Evolutionary conservation across 371 early-diverging fungal genomes (phyloP), one percentile per base, ranked within the genome.

Genomic region (Apophysomyces elegans): DNA sequence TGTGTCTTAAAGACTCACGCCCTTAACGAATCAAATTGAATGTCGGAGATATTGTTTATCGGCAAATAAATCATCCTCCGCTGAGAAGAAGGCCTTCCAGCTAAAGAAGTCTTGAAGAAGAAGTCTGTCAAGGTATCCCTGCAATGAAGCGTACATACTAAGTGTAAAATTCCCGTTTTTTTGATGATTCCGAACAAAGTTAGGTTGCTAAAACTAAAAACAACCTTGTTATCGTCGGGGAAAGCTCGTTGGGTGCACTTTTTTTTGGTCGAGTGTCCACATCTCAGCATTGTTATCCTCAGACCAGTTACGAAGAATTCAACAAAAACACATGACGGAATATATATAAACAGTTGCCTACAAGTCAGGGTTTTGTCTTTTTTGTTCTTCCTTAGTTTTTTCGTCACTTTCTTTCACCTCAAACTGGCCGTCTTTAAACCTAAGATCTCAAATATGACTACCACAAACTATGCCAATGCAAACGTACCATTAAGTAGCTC

Each of bases 351-450:
- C 54, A 50, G 18, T 21, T 21, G 21, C 54, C 54, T 26, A 26
- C 8, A 50, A 50, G 21, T 50, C 54, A 50, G 54, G 54, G 11
- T 50, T n/a, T 50, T n/a, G 6, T 50, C 21, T 26, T 5, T 32
- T 50, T 21, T 50, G 54, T 59, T 45, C 16, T 54, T 32, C 59
- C 26, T 44, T 60, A 7, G n/a, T 7, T 60, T 43, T 16, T n/a
- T 4, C 18, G 5, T 9, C n/a, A 16, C 16, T 39, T 60, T 41
- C 43, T 37, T 37, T 16, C 37, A 43, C 37, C 32, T 45, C 12
- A 63, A 56, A 57, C 45, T 47, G 56, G 65, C 45, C 57, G 59
- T 36, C 41, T 54, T 39, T 43, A 70, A 59, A 43, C 18, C 43
- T 18, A 50, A 13, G 21, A 39, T 39, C 50, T 63, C 32, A 26